phyloP scores from a whole-genome alignment of 2,329 filamentous ascomycete species.

The Elsinoe batatas region DNA sequence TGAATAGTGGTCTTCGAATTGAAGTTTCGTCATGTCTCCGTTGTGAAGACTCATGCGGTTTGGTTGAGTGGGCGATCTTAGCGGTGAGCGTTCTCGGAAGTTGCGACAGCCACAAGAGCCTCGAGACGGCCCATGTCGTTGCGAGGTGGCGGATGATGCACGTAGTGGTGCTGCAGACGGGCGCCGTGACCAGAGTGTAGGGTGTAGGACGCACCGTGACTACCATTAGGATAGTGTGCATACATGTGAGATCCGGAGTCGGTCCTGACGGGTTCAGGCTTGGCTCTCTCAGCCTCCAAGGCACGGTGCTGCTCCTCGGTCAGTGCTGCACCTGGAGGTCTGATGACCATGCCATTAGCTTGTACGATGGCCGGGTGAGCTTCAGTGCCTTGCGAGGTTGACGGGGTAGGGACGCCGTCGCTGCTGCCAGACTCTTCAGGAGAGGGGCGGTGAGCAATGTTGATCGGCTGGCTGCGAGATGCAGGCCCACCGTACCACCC shows the following conservation, averaged over 20 bases:
- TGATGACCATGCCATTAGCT: conserved; percentile 37
- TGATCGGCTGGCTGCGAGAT: conserved; percentile 20
- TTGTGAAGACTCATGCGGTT: neutral
- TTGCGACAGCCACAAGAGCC: conserved; percentile 56
- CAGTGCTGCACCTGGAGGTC: conserved; percentile 28
- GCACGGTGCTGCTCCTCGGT: conserved; percentile 34
- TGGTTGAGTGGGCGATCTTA: neutral
- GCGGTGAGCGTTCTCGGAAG: conserved; percentile 38
- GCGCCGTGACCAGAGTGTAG: conserved; percentile 26
- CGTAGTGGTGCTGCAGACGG: conserved; percentile 21
- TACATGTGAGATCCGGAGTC: conserved; percentile 28
- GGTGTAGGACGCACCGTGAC: conserved; percentile 19
- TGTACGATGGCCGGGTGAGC: conserved; percentile 45
- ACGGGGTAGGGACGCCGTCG: conserved; percentile 45
- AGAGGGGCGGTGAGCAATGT: conserved; percentile 34
- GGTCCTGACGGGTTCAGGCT: conserved; percentile 23
- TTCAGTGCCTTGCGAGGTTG: conserved; percentile 39
- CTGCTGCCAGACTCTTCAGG: conserved; percentile 48
- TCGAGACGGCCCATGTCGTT: conserved; percentile 49
- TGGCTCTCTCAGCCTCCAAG: conserved; percentile 22
- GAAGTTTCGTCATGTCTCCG: neutral
- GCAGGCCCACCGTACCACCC: conserved; percentile 60
- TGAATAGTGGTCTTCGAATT: conserved; percentile 4
- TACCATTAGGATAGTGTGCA: conserved; percentile 14
- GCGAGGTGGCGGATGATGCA: conserved; percentile 27